Evolutionary conservation across 169 alveolate species (phyloP), one percentile per base, ranked within the genome.

Genomic region (Plasmodium berghei): DNA sequence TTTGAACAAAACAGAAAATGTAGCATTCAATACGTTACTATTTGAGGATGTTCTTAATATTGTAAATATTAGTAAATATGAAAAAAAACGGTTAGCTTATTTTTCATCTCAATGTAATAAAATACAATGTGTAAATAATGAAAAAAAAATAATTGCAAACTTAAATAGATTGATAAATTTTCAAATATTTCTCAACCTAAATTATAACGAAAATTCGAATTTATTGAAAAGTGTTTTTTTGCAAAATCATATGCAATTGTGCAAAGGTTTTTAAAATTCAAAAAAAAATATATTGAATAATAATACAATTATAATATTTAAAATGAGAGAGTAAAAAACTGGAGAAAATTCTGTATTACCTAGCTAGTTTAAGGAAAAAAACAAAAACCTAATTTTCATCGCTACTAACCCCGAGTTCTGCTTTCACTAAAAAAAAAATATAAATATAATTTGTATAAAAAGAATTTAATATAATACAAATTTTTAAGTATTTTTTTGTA

Each of bases 321-420:
- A 14, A 12, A 14, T 52, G 20, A 16, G 24, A 52, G 20, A 52
- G 8, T 16, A 16, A 16, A 52, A 52, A 0, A 52, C 1, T 52
- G 45, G 34, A 22, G 34, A 5, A 58, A 20, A 58, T 10, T 28
- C 0, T 26, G 34, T 64, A 9, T 9, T 42, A 20, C 3, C 18
- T 18, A 9, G 66, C 40, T 34, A 64, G n/a, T 8, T n/a, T 9
- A 24, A 67, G 26, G 40, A 46, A 67, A 20, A 5, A 26, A n/a
- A n/a, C 24, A n/a, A 14, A 16, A 8, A n/a, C 26, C 20, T 66
- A 77, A 54, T 77, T 77, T 28, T 77, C 89, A 54, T 77, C 89
- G 14, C 89, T 77, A 40, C 89, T 77, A 20, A 77, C 70, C 2
- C 89, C 89, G 72, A 77, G 64, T 54, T 77, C 89, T 40, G 89